Conservation (phyloP, 2,329 filamentous ascomycete species). For the Trichoderma sp. region DNA sequence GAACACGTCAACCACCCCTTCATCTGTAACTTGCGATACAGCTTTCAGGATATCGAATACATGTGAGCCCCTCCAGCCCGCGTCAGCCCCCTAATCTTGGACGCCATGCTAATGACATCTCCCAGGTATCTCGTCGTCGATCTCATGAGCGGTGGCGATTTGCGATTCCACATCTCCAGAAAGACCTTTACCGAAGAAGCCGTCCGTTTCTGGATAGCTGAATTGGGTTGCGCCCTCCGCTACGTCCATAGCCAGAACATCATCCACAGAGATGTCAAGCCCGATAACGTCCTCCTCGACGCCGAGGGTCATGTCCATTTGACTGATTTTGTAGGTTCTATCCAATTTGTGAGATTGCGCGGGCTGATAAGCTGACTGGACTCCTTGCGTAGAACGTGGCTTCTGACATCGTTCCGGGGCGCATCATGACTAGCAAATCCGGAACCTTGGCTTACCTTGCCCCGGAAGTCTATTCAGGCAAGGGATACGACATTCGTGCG, state of each 20-base stretch:
- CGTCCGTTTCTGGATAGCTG: constrained; percentile 93
- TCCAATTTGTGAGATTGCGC: background rate
- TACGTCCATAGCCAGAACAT: constrained; percentile 86
- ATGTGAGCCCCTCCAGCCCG: constrained; percentile 59
- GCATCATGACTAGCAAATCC: constrained; percentile 88
- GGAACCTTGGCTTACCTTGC: constrained; percentile 94
- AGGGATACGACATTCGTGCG: constrained; percentile 83
- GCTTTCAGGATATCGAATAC: constrained; percentile 98
- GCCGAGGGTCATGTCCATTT: constrained; percentile 92
- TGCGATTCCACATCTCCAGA: constrained; percentile 95
- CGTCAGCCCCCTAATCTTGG: background rate
- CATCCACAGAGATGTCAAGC: constrained; percentile 88
- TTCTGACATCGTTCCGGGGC: constrained; percentile 82
- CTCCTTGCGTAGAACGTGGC: constrained; percentile 73
- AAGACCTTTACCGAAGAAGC: constrained; percentile 98
- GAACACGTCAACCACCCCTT: constrained; percentile 98
- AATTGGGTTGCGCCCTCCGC: constrained; percentile 84
- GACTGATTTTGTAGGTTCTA: constrained; percentile 80
- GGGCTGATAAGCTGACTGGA: constrained; percentile 24
- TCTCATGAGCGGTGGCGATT: constrained; percentile 94
- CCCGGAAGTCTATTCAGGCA: constrained; percentile 89
- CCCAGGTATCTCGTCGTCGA: constrained; percentile 93
- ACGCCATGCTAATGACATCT: background rate
- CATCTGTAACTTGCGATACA: constrained; percentile 96
- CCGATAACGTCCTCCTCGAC: constrained; percentile 85